Percentiles rank a stretch among this genome's conserved stretches.
Evolutionary conservation across 2,329 filamentous ascomycete genomes (phyloP).

Genomic region (Colletotrichum spaethianum): DNA sequence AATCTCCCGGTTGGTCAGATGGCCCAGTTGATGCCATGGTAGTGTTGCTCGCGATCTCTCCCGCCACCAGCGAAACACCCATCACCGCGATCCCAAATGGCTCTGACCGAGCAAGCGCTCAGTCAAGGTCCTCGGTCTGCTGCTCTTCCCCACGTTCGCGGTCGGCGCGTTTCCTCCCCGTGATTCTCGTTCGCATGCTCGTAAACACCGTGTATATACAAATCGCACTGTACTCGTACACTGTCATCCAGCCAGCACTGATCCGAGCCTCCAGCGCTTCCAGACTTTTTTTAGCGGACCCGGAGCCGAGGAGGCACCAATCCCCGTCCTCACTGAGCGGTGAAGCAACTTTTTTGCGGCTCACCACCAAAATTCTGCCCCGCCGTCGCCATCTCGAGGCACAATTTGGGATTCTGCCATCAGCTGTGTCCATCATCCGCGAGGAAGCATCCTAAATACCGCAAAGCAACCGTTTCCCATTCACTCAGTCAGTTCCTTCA

Average conservation of each 20-base stretch:
- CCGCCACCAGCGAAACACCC: not conserved
- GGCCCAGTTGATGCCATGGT: not conserved
- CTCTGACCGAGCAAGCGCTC: not conserved
- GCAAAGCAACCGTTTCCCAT: not conserved
- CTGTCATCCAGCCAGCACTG: not conserved
- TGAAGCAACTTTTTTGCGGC: constrained; percentile 31
- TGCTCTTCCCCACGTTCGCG: not conserved
- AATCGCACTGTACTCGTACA: not conserved
- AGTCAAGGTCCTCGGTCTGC: not conserved
- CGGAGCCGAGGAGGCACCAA: not conserved
- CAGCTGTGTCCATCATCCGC: not conserved
- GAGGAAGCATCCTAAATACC: not conserved
- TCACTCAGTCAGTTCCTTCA: not conserved
- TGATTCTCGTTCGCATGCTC: not conserved
- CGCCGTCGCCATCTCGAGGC: constrained; percentile 14
- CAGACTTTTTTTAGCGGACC: constrained; percentile 15
- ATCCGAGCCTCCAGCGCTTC: not conserved
- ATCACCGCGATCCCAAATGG: too few relatives aligned
- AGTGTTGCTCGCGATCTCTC: too few relatives aligned
- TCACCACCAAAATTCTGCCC: constrained; percentile 29
- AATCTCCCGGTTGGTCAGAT: not conserved
- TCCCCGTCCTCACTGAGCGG: constrained; percentile 11
- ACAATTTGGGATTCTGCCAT: constrained; percentile 30
- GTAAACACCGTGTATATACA: not conserved
- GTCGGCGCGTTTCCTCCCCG: not conserved